Conservation (phyloP, 371 early-diverging fungal species). For the Rhizopus delemar region DNA sequence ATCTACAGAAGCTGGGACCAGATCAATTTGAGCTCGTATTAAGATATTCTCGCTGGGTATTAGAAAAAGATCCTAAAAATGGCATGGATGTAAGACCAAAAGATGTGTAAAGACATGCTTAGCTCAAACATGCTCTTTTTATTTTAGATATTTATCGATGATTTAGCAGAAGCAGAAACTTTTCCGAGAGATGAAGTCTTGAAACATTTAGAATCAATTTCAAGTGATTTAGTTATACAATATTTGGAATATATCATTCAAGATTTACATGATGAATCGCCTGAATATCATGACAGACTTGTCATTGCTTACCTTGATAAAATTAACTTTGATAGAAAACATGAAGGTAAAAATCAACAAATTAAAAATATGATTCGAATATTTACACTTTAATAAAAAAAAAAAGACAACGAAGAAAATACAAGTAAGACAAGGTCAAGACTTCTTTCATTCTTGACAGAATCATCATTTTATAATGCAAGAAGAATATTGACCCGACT, state of each 20-base stretch:
- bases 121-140: not conserved
- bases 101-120: not conserved
- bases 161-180: slow-evolving; percentile 59
- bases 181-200: slow-evolving; percentile 58
- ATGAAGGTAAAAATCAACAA: slow-evolving; percentile 1
- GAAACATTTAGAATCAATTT: slow-evolving; percentile 61
- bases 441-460: slow-evolving; percentile 66
- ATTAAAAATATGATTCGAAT: too few relatives aligned
- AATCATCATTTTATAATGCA: slow-evolving; percentile 71
- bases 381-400: too few relatives aligned
- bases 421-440: slow-evolving; percentile 37
- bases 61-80: slow-evolving; percentile 64
- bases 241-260: slow-evolving; percentile 82
- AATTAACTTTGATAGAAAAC: slow-evolving; percentile 24
- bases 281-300: slow-evolving; percentile 81
- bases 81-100: slow-evolving; percentile 72
- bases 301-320: slow-evolving; percentile 70
- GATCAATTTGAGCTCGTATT: slow-evolving; percentile 80
- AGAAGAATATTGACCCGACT: slow-evolving; percentile 74
- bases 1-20: slow-evolving; percentile 74
- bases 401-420: not conserved
- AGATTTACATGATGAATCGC: slow-evolving; percentile 63
- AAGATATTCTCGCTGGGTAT: slow-evolving; percentile 77
- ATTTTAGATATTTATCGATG: slow-evolving; percentile 75
- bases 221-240: slow-evolving; percentile 62